A percentile compares a stretch with the other conserved stretches of the same genome.
These are phyloP conservation scores for Phytophthora boehmeriae DNA, from an alignment of 352 stramenopile species.

Conservation along the genomic window DNA sequence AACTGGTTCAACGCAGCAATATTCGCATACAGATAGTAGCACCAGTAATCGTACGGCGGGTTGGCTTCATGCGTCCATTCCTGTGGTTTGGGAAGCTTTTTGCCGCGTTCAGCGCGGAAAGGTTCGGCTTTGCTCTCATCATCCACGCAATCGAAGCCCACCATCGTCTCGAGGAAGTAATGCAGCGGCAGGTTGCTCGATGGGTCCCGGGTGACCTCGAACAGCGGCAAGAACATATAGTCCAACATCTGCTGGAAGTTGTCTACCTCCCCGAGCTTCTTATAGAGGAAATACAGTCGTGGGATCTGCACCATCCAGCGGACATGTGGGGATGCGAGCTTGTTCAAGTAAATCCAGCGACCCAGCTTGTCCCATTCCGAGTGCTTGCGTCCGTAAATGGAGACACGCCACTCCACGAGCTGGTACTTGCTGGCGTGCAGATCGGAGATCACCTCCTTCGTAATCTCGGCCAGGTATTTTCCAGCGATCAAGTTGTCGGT, in stretches of 20 bases:
- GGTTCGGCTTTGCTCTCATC: slow-evolving; percentile 96
- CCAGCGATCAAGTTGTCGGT: slow-evolving; percentile 97
- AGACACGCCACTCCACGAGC: slow-evolving; percentile 95
- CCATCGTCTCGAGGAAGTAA: slow-evolving; percentile 94
- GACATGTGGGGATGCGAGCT: slow-evolving; percentile 92
- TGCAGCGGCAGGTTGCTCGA: slow-evolving; percentile 91
- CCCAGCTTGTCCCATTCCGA: slow-evolving; percentile 97
- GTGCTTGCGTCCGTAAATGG: slow-evolving; percentile 92
- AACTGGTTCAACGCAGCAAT: slow-evolving; percentile 96
- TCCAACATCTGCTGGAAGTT: slow-evolving; percentile 98
- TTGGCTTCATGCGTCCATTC: slow-evolving; percentile 92
- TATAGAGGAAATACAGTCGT: slow-evolving; percentile 97
- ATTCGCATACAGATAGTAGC: slow-evolving; percentile 98
- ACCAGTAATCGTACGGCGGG: slow-evolving; percentile 95
- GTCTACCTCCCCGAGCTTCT: slow-evolving; percentile 89
- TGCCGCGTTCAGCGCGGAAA: slow-evolving; percentile 79
- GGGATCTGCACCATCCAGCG: slow-evolving; percentile 99
- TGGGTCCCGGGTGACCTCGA: slow-evolving; percentile 97
- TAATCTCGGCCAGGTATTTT: slow-evolving; percentile 96
- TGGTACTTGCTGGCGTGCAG: slow-evolving; percentile 93
- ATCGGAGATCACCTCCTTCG: slow-evolving; percentile 93
- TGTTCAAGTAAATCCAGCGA: slow-evolving; percentile 96
- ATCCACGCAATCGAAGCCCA: slow-evolving; percentile 99
- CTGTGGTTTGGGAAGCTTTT: slow-evolving; percentile 74
- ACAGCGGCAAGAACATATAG: slow-evolving; percentile 98